phyloP scores from a whole-genome alignment of 805 yeast species.

The Wickerhamiella spandovensis region DNA sequence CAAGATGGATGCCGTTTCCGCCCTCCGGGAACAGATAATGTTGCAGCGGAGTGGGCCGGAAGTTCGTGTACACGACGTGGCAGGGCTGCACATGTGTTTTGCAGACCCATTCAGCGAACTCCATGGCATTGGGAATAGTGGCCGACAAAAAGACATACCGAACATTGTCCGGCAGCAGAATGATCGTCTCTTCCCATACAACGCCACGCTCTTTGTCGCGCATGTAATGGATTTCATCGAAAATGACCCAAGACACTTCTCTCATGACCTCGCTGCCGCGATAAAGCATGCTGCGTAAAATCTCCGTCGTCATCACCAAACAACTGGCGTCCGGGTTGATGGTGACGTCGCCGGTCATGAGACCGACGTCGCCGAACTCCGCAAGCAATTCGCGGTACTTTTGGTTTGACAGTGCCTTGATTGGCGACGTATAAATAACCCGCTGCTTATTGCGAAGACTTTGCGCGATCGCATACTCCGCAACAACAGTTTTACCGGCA shows the following conservation, averaged over 20 bases:
- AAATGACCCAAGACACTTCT: slow-evolving; percentile 97
- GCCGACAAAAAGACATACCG: slow-evolving; percentile 90
- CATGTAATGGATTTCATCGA: slow-evolving; percentile 98
- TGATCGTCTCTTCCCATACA: slow-evolving; percentile 98
- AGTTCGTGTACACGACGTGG: slow-evolving; percentile 96
- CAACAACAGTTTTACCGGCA: slow-evolving; percentile 95
- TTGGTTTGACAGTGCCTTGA: slow-evolving; percentile 88
- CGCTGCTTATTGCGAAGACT: slow-evolving; percentile 83
- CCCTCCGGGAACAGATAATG: slow-evolving; percentile 97
- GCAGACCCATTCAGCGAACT: slow-evolving; percentile 97
- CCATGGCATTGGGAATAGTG: slow-evolving; percentile 96
- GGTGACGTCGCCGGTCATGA: slow-evolving; percentile 98
- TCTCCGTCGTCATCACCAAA: slow-evolving; percentile 97
- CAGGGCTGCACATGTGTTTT: slow-evolving; percentile 93
- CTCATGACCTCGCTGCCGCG: slow-evolving; percentile 97
- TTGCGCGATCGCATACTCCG: slow-evolving; percentile 94
- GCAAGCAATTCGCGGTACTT: slow-evolving; percentile 85
- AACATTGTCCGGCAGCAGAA: slow-evolving; percentile 88
- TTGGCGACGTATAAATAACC: slow-evolving; percentile 91
- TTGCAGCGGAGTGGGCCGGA: slow-evolving; percentile 97
- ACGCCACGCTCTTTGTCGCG: slow-evolving; percentile 97
- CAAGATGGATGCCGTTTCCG: slow-evolving; percentile 94
- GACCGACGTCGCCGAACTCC: slow-evolving; percentile 92
- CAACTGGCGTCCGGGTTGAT: slow-evolving; percentile 98
- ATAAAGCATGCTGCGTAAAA: slow-evolving; percentile 89